phyloP scores from a whole-genome alignment of 73 alveolate species.

The Strombidium stylifer region DNA sequence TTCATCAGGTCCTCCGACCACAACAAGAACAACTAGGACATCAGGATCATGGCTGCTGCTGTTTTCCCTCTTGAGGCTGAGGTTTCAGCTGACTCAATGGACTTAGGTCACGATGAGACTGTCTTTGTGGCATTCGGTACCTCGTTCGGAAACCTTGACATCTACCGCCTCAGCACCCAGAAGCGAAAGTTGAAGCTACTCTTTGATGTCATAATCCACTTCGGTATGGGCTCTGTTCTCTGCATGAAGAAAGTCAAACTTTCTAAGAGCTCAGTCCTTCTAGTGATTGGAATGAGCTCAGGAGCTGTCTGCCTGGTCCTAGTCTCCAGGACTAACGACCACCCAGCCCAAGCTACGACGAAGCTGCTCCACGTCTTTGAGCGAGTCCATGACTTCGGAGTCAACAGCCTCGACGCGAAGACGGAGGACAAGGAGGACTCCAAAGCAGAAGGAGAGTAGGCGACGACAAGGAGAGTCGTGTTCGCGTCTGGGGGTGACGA shows the following conservation, averaged over 20 bases:
- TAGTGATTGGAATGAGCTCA: conserved; percentile 6
- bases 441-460: no score
- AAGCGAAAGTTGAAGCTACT: conserved; percentile 12
- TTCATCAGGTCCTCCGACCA: conserved; percentile 29
- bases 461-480: no score
- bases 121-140: conserved; percentile 22
- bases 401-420: conserved; percentile 12
- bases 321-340: neutral
- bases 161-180: neutral
- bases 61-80: neutral
- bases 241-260: conserved; percentile 22
- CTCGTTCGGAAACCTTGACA: conserved; percentile 24
- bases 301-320: conserved; percentile 4
- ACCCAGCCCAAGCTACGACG: neutral
- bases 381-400: conserved; percentile 32
- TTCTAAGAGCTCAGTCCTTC: neutral
- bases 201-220: conserved; percentile 1
- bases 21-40: conserved; percentile 27
- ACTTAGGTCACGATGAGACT: no score
- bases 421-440: no score
- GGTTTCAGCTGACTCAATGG: no score
- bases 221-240: conserved; percentile 9
- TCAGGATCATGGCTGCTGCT: conserved; percentile 23
- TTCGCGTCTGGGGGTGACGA: no score
- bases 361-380: neutral